Evolutionary conservation across 2,329 filamentous ascomycete genomes (phyloP), one percentile per base, ranked within the genome.

Genomic region (Byssothecium circinans): DNA sequence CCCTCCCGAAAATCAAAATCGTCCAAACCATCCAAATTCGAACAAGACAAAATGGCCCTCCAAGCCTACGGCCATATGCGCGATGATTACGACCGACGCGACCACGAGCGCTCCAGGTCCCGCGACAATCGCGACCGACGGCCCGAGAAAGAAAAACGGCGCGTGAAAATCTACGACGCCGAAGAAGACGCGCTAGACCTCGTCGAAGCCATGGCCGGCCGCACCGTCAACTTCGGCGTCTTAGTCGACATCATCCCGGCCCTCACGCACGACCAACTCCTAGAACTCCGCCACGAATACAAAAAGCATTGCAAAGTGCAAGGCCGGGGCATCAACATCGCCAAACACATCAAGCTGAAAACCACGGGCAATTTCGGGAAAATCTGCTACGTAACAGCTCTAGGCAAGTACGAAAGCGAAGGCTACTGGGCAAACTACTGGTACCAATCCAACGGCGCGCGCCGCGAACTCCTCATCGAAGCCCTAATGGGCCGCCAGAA

Each of bases 341-440:
- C 88, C 47, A 92, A 92, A 72, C 89, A 94, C 72, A 88, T 94
- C 68, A 89, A 89, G 52, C 77, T 91, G 15, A 91, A 91, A 72
- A 85, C 89, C 35, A 80, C 87, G 44, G 79, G 85, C 4, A 85
- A 83, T 58, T 85, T 97, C 57, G 92, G 91, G 74, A 97, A 97
- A 73, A 88, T 88, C 6, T 91, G 87, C 64, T 96, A 97, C 69
- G 85, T 91, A 3, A 91, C 89, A 2, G 91, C 92, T 0, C 81
- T 97, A 0, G 94, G 94, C 8, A 81, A 82, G 43, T 97, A 91
- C 86, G 94, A 96, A 74, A 87, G 85, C 58, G 94, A 99, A 70
- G 89, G 90, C 0, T 96, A 96, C 78, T 99, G 94, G 91, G 91
- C 92, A 50, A 97, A 96, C 70, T 96, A 90, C 72, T 97, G 91